These are phyloP conservation scores for Thelonectria rubi DNA, from an alignment of 2,329 filamentous ascomycete genomes.

Conservation along the genomic window DNA sequence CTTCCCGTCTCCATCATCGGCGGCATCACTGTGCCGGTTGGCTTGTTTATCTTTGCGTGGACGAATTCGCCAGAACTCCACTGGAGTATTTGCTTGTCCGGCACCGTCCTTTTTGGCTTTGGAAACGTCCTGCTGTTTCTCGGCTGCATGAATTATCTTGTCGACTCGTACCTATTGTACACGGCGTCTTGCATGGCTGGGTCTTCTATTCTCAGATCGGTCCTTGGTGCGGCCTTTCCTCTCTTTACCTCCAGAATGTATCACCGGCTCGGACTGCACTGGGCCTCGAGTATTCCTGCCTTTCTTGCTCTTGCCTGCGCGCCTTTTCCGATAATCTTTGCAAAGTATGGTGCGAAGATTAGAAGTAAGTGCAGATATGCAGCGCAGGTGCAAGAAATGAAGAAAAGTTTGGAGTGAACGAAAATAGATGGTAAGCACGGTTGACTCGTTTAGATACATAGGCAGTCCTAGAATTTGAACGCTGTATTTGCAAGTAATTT, in stretches of 20 bases:
- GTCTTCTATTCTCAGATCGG: constrained; percentile 22
- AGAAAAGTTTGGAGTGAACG: no score
- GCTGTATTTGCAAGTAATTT: no score
- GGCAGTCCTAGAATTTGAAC: no score
- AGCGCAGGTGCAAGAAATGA: neutral
- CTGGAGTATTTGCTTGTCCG: constrained; percentile 60
- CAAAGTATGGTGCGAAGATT: constrained; percentile 26
- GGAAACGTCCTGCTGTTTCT: constrained; percentile 72
- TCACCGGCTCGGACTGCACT: constrained; percentile 30
- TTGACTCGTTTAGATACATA: no score
- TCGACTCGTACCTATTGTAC: constrained; percentile 77
- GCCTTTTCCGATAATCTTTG: constrained; percentile 34
- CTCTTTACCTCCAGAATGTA: constrained; percentile 36
- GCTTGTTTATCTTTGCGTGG: constrained; percentile 74
- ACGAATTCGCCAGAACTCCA: constrained; percentile 53
- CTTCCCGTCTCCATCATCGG: constrained; percentile 70
- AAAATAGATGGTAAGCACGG: no score
- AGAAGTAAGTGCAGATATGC: constrained; percentile 32
- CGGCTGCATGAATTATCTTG: constrained; percentile 70
- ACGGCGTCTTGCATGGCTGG: constrained; percentile 79
- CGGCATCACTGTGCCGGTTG: constrained; percentile 63
- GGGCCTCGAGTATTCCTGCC: constrained; percentile 30
- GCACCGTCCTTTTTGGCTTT: constrained; percentile 60
- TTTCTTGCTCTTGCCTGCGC: constrained; percentile 33
- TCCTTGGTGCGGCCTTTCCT: constrained; percentile 35